Percentiles rank a stretch among this genome's conserved stretches.
These are phyloP conservation scores for Iberis amara DNA, from an alignment of 441 rosid genomes.

Conservation along the genomic window DNA sequence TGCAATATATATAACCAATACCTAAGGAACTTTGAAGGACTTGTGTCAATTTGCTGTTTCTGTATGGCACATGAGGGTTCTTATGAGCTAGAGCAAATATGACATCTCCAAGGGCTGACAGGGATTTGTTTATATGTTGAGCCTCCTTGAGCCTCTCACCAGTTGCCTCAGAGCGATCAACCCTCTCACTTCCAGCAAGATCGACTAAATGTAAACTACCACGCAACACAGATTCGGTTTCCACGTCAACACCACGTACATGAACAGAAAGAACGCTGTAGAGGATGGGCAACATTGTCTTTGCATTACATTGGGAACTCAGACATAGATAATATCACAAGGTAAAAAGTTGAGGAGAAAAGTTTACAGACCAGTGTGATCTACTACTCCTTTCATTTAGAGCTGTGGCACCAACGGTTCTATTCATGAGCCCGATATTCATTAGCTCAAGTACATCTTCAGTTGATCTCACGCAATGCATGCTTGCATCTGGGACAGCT, in stretches of 20 bases:
- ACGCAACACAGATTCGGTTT: conserved; percentile 53
- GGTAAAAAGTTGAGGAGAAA: conserved; percentile 9
- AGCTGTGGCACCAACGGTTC: conserved; percentile 90
- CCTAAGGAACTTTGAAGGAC: conserved; percentile 92
- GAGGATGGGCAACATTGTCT: conserved; percentile 18
- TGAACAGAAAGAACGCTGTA: conserved; percentile 82
- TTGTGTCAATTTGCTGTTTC: conserved; percentile 98
- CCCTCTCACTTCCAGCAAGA: conserved; percentile 95
- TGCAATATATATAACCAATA: conserved; percentile 24
- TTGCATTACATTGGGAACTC: conserved; percentile 9
- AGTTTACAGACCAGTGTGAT: conserved; percentile 60
- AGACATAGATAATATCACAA: neutral
- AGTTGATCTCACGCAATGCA: conserved; percentile 73
- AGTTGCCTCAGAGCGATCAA: conserved; percentile 87
- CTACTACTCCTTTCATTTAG: conserved; percentile 95
- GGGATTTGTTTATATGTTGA: conserved; percentile 85
- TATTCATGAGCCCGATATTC: conserved; percentile 71
- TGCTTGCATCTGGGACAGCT: conserved; percentile 93
- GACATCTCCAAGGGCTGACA: conserved; percentile 96
- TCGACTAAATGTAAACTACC: conserved; percentile 86
- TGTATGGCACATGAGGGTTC: conserved; percentile 78
- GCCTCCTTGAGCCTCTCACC: conserved; percentile 91
- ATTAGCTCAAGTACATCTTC: conserved; percentile 77
- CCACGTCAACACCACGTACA: conserved; percentile 70
- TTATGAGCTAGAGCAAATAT: conserved; percentile 86